These are phyloP conservation scores for Retiboletus flavoniger DNA, from an alignment of 1,284 basidiomycete genomes.

Conservation along the genomic window DNA sequence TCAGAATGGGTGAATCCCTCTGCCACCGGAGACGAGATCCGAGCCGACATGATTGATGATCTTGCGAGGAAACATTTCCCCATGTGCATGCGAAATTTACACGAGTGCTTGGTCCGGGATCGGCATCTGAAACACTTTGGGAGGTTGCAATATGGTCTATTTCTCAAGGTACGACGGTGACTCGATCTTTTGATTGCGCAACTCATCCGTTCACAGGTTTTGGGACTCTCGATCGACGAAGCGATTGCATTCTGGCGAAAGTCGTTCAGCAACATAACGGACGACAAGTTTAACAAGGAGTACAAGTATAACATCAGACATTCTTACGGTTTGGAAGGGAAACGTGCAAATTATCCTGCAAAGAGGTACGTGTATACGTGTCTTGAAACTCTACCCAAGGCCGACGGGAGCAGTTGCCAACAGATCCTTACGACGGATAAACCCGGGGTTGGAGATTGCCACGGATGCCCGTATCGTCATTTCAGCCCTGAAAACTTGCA, in stretches of 20 bases:
- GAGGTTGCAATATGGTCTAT: slow-evolving; percentile 89
- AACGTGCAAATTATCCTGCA: slow-evolving; percentile 91
- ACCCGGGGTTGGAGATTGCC: slow-evolving; percentile 71
- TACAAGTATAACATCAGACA: slow-evolving; percentile 98
- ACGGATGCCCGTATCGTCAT: slow-evolving; percentile 96
- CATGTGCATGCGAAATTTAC: slow-evolving; percentile 92
- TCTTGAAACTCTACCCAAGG: neutral
- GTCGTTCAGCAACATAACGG: slow-evolving; percentile 77
- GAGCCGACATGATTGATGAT: slow-evolving; percentile 92
- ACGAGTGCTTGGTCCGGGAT: slow-evolving; percentile 75
- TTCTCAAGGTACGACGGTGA: slow-evolving; percentile 77
- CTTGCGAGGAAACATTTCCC: slow-evolving; percentile 91
- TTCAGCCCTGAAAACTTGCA: slow-evolving; percentile 85
- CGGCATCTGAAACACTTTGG: slow-evolving; percentile 93
- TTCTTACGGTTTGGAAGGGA: slow-evolving; percentile 92
- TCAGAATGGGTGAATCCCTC: slow-evolving; percentile 72
- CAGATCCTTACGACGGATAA: slow-evolving; percentile 82
- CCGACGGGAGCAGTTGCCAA: slow-evolving; percentile 67
- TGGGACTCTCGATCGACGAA: slow-evolving; percentile 94
- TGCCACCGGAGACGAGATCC: slow-evolving; percentile 66
- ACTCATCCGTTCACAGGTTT: slow-evolving; percentile 53
- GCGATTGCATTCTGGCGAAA: slow-evolving; percentile 93
- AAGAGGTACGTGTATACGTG: slow-evolving; percentile 60
- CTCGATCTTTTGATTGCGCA: neutral
- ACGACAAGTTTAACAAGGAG: slow-evolving; percentile 98